Evolutionary conservation across 1,139 yeast species (phyloP).

Genomic region (Yamadazyma membranifaciens): DNA sequence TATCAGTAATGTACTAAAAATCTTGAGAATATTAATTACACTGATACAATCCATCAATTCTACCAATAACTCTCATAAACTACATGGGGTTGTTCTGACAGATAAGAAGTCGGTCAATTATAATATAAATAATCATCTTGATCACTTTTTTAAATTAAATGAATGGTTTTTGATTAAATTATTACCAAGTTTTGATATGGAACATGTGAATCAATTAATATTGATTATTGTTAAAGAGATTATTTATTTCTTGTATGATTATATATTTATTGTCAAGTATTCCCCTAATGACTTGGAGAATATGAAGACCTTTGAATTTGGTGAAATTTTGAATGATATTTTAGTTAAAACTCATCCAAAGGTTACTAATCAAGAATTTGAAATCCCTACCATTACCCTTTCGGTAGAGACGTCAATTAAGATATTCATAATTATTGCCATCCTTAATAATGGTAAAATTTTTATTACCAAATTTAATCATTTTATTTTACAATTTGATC

Average conservation of each 20-base stretch:
- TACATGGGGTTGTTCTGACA: neutral
- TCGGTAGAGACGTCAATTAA: conserved; percentile 29
- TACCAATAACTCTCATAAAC: neutral
- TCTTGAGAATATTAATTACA: conserved; percentile 18
- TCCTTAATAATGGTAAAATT: conserved; percentile 17
- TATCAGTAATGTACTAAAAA: conserved; percentile 24
- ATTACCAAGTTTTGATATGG: conserved; percentile 16
- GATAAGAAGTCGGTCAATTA: neutral
- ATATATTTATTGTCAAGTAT: conserved; percentile 6
- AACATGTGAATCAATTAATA: conserved; percentile 16
- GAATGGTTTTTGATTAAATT: conserved; percentile 21
- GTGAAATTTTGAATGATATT: conserved; percentile 21
- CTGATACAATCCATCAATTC: conserved; percentile 2
- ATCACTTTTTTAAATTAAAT: conserved; percentile 13
- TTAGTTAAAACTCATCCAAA: conserved; percentile 24
- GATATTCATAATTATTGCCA: conserved; percentile 24
- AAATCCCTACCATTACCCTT: conserved; percentile 23
- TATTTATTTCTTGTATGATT: conserved; percentile 24
- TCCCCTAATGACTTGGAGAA: neutral
- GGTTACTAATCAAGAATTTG: conserved; percentile 10
- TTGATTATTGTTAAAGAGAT: conserved; percentile 28
- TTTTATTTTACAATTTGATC: conserved; percentile 12
- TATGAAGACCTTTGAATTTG: conserved; percentile 18
- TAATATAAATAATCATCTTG: conserved; percentile 8
- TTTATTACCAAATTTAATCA: conserved; percentile 6